Percentiles rank a stretch among this genome's conserved stretches.
Conservation (phyloP, 768 basidiomycete genomes). For the Agaricus subrufescens region DNA sequence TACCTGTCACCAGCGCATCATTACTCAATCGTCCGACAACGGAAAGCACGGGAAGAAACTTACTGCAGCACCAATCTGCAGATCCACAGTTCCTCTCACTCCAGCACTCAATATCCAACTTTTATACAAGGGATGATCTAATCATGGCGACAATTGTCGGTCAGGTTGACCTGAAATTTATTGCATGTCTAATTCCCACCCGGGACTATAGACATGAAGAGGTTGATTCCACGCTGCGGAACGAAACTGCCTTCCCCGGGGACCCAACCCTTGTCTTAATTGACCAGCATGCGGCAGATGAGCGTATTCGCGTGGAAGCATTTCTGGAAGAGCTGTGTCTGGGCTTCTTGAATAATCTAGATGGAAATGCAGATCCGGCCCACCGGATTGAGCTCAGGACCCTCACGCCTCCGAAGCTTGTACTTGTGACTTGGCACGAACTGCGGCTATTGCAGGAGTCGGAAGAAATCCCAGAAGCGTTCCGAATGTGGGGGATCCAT, state of each 20-base stretch:
- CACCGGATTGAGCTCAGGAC: conserved; percentile 33
- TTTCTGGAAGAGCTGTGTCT: conserved; percentile 73
- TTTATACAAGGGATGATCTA: conserved; percentile 43
- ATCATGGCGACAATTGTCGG: conserved; percentile 55
- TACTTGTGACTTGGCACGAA: conserved; percentile 68
- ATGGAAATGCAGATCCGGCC: conserved; percentile 18
- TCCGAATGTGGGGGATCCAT: conserved; percentile 66
- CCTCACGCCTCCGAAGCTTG: conserved; percentile 49
- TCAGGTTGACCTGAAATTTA: conserved; percentile 90
- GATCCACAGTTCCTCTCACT: conserved; percentile 12
- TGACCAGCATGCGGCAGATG: conserved; percentile 99
- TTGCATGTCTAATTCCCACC: conserved; percentile 58
- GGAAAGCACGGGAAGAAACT: background rate
- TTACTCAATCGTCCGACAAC: background rate
- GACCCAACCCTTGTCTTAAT: conserved; percentile 60
- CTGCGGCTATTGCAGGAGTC: conserved; percentile 42
- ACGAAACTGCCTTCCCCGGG: conserved; percentile 3
- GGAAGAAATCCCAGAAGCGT: conserved; percentile 36
- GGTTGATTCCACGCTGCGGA: background rate
- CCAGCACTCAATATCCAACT: conserved; percentile 13
- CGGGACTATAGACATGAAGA: conserved; percentile 5
- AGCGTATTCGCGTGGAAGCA: conserved; percentile 85
- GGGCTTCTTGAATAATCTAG: conserved; percentile 50
- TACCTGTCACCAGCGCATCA: background rate
- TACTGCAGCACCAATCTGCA: background rate